Evolutionary conservation across 495 filamentous ascomycete genomes (phyloP), one percentile per base, ranked within the genome.

Genomic region (Aspergillus mulundensis): DNA sequence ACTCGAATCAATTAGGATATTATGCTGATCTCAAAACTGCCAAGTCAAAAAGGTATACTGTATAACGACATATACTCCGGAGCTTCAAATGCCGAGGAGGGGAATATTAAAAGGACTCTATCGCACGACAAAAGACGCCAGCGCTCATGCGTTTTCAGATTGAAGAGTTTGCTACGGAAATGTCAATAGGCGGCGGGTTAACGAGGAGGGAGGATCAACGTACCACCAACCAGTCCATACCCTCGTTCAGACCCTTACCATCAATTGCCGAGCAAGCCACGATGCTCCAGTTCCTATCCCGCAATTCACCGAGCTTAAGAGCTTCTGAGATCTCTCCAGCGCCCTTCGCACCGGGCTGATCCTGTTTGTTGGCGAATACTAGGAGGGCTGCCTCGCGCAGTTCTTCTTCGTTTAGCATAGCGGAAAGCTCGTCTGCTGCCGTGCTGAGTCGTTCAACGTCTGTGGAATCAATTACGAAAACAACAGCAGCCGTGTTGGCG

Each of bases 141-240:
- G 64, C 62, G 48, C 59, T 68, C 68, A 78, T 73, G 73, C 68
- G 65, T 72, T 76, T 62, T 78, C 75, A 28, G 75, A 68, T 49
- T 77, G 72, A 59, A 78, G 69, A 43, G 75, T 78, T 77, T 76
- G 72, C 75, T 78, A 46, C 30, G 15, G 45, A 18, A 3, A n/a
- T 7, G 28, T 63, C 45, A 61, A 62, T 61, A 62, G 57, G 48
- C 28, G 48, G 18, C 6, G 12, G 1, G 18, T 28, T 6, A 38
- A n/a, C 25, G 4, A 50, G 2, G 15, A 10, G 43, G 32, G 20
- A 24, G 0, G 16, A 14, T 25, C 24, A 49, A 86, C 90, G 77
- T 74, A 96, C 92, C 82, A 94, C 91, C 67, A 98, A 73, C 94
- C 94, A 98, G 75, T 98, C 92, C 94, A 98, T 98, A 46, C 94